Evolutionary conservation across 805 yeast genomes (phyloP).

Genomic region (Pachysolen tannophilus): DNA sequence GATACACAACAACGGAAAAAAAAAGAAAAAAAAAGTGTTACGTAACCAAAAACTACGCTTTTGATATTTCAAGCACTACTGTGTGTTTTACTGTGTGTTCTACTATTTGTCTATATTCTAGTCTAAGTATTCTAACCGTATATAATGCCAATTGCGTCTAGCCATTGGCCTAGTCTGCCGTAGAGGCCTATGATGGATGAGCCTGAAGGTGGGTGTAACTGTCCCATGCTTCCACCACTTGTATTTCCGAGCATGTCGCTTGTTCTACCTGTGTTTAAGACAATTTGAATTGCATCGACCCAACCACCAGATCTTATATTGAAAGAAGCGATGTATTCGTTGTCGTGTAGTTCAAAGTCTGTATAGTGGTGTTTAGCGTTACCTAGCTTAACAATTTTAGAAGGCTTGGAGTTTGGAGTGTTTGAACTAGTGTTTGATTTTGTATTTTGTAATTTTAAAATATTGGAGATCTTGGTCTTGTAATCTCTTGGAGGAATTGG

Average conservation of each 20-base stretch:
- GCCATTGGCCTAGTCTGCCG: slow-evolving; percentile 66
- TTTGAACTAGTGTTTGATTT: not conserved
- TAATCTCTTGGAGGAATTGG: slow-evolving; percentile 41
- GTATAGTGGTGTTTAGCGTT: slow-evolving; percentile 41
- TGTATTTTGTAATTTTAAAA: slow-evolving; percentile 9
- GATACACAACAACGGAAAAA: too few species aligned
- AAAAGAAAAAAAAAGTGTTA: too few species aligned
- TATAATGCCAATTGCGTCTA: slow-evolving; percentile 64
- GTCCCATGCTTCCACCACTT: slow-evolving; percentile 56
- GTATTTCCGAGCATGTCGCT: slow-evolving; percentile 59
- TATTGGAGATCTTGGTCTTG: too few species aligned
- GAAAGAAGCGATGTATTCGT: slow-evolving; percentile 55
- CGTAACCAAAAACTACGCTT: too few species aligned
- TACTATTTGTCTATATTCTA: too few species aligned
- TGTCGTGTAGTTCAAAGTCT: slow-evolving; percentile 46
- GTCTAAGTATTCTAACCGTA: too few species aligned
- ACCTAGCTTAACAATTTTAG: slow-evolving; percentile 34
- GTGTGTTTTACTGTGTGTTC: too few species aligned
- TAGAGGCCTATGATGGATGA: slow-evolving; percentile 57
- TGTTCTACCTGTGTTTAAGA: slow-evolving; percentile 47
- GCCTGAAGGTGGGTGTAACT: slow-evolving; percentile 58
- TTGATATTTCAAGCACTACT: too few species aligned
- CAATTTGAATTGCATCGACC: slow-evolving; percentile 81
- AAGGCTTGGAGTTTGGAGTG: not conserved
- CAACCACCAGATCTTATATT: slow-evolving; percentile 72